These are phyloP conservation scores for Epichloe baconii DNA, from an alignment of 2,329 filamentous ascomycete species.

Conservation along the genomic window DNA sequence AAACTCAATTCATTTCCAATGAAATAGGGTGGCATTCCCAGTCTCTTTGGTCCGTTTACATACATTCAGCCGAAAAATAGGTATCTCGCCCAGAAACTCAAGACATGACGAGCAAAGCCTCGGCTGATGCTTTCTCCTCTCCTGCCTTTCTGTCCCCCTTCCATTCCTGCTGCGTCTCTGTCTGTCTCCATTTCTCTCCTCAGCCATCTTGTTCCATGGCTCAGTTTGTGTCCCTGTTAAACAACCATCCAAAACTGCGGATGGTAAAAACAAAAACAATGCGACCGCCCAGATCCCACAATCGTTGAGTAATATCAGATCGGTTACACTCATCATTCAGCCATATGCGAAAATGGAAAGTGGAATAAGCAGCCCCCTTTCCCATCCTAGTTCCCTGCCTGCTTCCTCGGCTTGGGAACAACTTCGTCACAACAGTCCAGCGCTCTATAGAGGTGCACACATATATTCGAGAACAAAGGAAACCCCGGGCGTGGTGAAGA, in stretches of 20 bases:
- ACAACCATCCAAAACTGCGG: constrained; percentile 7
- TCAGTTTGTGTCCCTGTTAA: constrained; percentile 1
- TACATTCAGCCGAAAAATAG: constrained; percentile 6
- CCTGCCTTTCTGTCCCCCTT: neutral
- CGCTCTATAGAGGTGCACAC: neutral
- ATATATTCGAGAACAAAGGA: neutral
- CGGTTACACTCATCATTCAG: neutral
- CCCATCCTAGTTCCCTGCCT: neutral
- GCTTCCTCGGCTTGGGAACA: neutral
- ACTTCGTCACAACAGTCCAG: neutral
- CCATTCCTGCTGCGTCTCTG: neutral
- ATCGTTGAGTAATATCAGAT: constrained; percentile 1
- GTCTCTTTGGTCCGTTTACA: constrained; percentile 1
- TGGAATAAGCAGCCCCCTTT: neutral
- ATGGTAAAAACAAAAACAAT: neutral
- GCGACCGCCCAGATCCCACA: neutral
- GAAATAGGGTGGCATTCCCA: neutral
- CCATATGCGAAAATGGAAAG: neutral
- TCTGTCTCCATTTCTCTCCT: neutral
- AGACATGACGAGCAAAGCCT: constrained; percentile 8
- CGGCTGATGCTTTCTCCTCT: constrained; percentile 5
- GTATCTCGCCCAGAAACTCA: constrained; percentile 8
- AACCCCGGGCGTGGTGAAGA: neutral
- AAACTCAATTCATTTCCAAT: constrained; percentile 20
- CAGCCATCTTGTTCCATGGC: neutral